Base-by-base conservation (phyloP, 2,329 filamentous ascomycete species). In the Colletotrichum sansevieriae region DNA sequence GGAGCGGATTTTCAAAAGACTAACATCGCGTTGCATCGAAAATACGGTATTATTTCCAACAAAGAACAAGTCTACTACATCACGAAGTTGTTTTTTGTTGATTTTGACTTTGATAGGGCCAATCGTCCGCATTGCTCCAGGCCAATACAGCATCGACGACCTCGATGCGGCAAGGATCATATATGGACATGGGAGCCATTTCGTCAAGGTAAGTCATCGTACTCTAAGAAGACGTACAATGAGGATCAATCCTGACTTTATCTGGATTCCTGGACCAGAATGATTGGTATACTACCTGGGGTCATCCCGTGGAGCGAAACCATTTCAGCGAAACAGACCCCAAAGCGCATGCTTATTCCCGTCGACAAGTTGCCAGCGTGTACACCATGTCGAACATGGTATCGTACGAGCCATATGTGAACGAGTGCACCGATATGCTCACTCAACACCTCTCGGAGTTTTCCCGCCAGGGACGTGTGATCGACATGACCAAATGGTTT, bases 301-400 rank as follows among this genome's bases (percentile, higher is more conserved):
- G 68, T 1, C 69, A 61, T 15, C 74, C 65, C 25, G 25, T 7
- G 7, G 8, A 43, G 12, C 5, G 13, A 46, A 51, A 60, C 10
- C 75, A 78, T 7, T 81, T 81, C 55, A 65, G 61, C 2, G 78
- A 80, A 29, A 74, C 71, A 15, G 70, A 74, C 13, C 73, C 78
- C 2, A 76, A 76, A 29, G 72, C 75, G 5, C 83, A 85, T 63
- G 75, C 79, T 68, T 47, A 67, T 4, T 71, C 74, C n/a, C 72
- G 83, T 9, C 80, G 82, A 37, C 77, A 79, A 20, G 82, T 83
- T 66, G 79, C 83, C 18, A 75, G 75, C 6, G 73, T 82, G 2
- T 87, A 85, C 71, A 81, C 79, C 20, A 83, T 87, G 81, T 82
- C 78, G 39, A 79, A 80, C 11, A 71, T 87, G 7, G 76, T 85